Percentiles rank a stretch among this genome's conserved stretches.
Evolutionary conservation across 345 rosid species (phyloP).

Genomic region (Populus pruinosa): DNA sequence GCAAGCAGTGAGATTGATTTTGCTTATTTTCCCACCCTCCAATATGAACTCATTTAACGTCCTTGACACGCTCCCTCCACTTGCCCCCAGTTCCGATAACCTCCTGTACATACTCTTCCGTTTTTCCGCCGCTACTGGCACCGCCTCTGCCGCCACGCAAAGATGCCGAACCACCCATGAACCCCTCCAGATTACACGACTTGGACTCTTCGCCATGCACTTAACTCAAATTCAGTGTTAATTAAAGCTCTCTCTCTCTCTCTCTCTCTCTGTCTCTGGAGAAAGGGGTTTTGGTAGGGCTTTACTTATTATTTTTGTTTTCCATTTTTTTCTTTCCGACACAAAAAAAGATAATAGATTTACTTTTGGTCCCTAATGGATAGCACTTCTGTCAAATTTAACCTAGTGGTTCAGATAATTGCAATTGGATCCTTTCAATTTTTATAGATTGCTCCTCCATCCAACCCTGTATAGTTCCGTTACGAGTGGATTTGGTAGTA

Average conservation of each 20-base stretch:
- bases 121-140: constrained; percentile 12
- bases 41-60: constrained; percentile 45
- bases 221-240: not conserved
- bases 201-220: constrained; percentile 18
- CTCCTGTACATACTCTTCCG: constrained; percentile 34
- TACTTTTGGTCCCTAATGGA: not conserved
- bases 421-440: not conserved
- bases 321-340: not conserved
- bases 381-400: not conserved
- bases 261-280: not conserved
- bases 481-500: not conserved
- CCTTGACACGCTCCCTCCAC: constrained; percentile 46
- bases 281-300: constrained; percentile 7
- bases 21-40: constrained; percentile 47
- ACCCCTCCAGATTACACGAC: constrained; percentile 21
- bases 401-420: not conserved
- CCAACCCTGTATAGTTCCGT: not conserved
- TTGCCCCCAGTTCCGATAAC: constrained; percentile 46
- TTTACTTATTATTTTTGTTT: not conserved
- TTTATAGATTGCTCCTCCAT: not conserved
- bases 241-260: not conserved
- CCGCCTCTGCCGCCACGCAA: constrained; percentile 22
- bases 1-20: constrained; percentile 38
- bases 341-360: not conserved
- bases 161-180: constrained; percentile 28